Percentiles rank a stretch among this genome's conserved stretches.
These are phyloP conservation scores for Pezizomycotina sp. DNA, from an alignment of 2,329 filamentous ascomycete species.

Conservation along the genomic window DNA sequence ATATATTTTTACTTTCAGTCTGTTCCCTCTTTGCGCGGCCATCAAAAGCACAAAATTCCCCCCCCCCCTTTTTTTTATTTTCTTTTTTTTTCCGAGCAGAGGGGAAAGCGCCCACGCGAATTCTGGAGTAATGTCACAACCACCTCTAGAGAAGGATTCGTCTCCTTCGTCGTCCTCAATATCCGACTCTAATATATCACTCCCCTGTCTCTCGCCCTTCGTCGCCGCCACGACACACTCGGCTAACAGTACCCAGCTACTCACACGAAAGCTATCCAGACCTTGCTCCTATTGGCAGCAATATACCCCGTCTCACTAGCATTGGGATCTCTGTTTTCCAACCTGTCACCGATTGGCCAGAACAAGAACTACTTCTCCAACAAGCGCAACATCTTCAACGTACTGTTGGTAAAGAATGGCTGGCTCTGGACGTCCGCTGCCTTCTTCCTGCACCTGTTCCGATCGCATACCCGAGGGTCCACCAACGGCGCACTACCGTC, in stretches of 20 bases:
- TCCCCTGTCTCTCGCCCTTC: conserved; percentile 10
- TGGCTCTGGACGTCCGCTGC: conserved; percentile 80
- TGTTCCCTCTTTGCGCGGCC: too few relatives aligned
- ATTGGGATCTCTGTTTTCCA: conserved; percentile 65
- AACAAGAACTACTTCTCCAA: conserved; percentile 75
- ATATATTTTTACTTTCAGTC: too few relatives aligned
- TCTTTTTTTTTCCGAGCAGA: too few relatives aligned
- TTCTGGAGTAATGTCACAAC: too few relatives aligned
- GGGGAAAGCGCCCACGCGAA: too few relatives aligned
- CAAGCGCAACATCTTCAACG: conserved; percentile 84
- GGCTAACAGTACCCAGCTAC: conserved; percentile 5
- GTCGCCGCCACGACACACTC: conserved; percentile 8
- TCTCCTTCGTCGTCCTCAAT: too few relatives aligned
- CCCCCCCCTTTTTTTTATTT: too few relatives aligned
- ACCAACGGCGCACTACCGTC: conserved; percentile 21
- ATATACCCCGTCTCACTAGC: conserved; percentile 65
- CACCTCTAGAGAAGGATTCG: too few relatives aligned
- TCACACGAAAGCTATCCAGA: conserved; percentile 11
- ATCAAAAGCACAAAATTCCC: too few relatives aligned
- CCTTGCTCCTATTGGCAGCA: conserved; percentile 37
- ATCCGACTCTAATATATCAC: too few relatives aligned
- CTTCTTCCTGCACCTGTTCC: conserved; percentile 52
- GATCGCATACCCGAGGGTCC: conserved; percentile 42
- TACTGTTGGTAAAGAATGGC: conserved; percentile 83
- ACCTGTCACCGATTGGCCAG: conserved; percentile 52